Base-by-base conservation (phyloP, 2,329 filamentous ascomycete species). In the Domatiomyces globalis region DNA sequence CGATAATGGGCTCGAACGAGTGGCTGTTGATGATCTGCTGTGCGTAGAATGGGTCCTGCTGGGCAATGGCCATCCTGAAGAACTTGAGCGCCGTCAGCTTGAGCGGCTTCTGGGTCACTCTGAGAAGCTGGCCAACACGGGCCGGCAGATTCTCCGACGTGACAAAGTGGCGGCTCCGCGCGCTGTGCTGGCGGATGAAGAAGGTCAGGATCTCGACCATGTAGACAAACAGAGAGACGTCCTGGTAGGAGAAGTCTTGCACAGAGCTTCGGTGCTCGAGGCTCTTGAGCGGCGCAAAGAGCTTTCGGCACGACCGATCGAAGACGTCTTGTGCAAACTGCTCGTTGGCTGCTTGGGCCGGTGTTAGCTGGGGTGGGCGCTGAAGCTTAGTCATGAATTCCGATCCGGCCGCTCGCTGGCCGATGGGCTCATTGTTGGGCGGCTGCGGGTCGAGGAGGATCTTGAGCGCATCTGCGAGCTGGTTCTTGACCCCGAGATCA, bases 401-500 rank as follows among this genome's bases (percentile, higher is more conserved):
- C 57, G 77, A 78, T 54, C 49, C 56, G 20, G 83, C 84, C 10
- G 33, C 10, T 36, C 75, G 75, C 58, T 78, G 72, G 57, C 51
- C 53, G 7, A 82, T 81, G 1, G 73, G 73, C 54, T 81, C 74
- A 39, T 77, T 78, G 51, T 74, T 67, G 48, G 75, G 74, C 47
- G 79, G 67, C 67, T 81, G 69, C 64, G 87, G 74, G 58, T 96
- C 92, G 36, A 98, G 76, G 9, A 98, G 74, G 19, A 96, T 85
- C 69, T 95, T 95, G 65, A 98, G 83, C 6, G 90, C 87, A 70
- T 98, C 92, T 2, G 89, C 88, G 62, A 96, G 84, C 66, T 96
- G 92, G 25, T 87, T 88, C 69, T 95, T 95, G 56, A 96, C 88
- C 0, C 92, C 92, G 15, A 96, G 73, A 63, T 98, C 92, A 17